A percentile compares a stretch with the other conserved stretches of the same genome.
Evolutionary conservation across 2,329 filamentous ascomycete species (phyloP).

Genomic region (Juglanconis oblonga): DNA sequence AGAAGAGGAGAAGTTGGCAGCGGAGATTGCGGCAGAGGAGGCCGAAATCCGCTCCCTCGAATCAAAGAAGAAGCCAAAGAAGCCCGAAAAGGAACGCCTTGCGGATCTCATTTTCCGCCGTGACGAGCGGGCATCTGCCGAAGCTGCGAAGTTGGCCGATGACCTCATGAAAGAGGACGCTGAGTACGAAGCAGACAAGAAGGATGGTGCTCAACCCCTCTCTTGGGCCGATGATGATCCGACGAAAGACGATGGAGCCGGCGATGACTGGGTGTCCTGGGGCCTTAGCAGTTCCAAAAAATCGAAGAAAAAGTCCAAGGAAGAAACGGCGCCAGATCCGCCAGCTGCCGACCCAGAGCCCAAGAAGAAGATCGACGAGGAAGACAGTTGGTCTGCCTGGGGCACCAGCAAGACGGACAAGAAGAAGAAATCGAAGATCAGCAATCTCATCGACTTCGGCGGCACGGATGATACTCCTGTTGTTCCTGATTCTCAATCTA

Average conservation of each 20-base stretch:
- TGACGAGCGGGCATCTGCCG: conserved; percentile 9
- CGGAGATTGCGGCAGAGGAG: conserved; percentile 15
- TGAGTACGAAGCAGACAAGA: conserved; percentile 12
- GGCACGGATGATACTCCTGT: conserved; percentile 18
- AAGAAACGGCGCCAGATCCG: conserved; percentile 23
- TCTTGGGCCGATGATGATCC: conserved; percentile 17
- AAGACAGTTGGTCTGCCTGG: conserved; percentile 27
- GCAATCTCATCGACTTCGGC: conserved; percentile 13
- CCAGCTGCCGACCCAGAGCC: conserved; percentile 8
- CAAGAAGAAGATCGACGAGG: conserved; percentile 19
- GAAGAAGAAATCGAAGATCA: conserved; percentile 23
- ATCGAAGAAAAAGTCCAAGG: conserved; percentile 35
- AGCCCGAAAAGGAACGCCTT: conserved; percentile 11
- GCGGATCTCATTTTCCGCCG: conserved; percentile 13
- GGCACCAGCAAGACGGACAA: conserved; percentile 26
- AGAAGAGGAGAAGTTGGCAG: conserved; percentile 2
- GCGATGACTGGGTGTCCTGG: conserved; percentile 18
- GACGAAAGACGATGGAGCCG: background rate
- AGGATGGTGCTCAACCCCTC: background rate
- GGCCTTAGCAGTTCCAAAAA: conserved; percentile 35
- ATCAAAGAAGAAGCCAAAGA: conserved; percentile 14
- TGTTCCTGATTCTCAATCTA: conserved; percentile 1
- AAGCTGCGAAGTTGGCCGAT: conserved; percentile 8
- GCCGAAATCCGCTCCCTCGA: conserved; percentile 12
- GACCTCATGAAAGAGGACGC: conserved; percentile 26